phyloP scores from a whole-genome alignment of 176 grass and related monocot genomes.

The Cenchrus americanus region DNA sequence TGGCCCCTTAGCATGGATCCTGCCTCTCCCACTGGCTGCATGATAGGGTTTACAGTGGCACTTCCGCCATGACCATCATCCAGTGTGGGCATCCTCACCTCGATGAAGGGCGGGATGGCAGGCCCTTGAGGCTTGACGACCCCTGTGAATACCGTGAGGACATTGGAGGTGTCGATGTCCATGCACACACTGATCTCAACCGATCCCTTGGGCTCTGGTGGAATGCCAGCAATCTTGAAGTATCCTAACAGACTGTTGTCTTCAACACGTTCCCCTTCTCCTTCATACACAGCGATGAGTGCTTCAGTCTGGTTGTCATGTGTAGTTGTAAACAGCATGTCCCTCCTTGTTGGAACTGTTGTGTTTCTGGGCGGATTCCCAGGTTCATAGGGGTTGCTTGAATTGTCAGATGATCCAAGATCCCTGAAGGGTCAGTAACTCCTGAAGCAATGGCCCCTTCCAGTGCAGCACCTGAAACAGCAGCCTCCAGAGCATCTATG shows the following conservation, averaged over 20 bases:
- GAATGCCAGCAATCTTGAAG: slow-evolving; percentile 71
- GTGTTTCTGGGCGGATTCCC: slow-evolving; percentile 70
- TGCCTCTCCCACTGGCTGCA: too few relatives aligned
- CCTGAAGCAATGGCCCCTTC: slow-evolving; percentile 75
- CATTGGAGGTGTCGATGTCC: slow-evolving; percentile 65
- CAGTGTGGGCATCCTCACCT: slow-evolving; percentile 71
- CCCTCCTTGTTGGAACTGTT: slow-evolving; percentile 59
- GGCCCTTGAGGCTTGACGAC: slow-evolving; percentile 35
- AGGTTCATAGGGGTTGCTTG: slow-evolving; percentile 66
- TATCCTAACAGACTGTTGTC: slow-evolving; percentile 68
- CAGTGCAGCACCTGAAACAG: slow-evolving; percentile 66
- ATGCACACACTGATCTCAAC: slow-evolving; percentile 69
- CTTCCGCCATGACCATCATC: slow-evolving; percentile 63
- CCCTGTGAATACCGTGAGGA: slow-evolving; percentile 58
- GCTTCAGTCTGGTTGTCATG: slow-evolving; percentile 62
- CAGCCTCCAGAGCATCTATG: slow-evolving; percentile 61
- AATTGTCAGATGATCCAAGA: slow-evolving; percentile 63
- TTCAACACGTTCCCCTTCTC: slow-evolving; percentile 47
- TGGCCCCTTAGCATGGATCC: too few relatives aligned
- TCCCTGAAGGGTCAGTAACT: slow-evolving; percentile 54
- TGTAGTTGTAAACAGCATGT: slow-evolving; percentile 58
- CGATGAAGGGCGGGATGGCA: slow-evolving; percentile 50
- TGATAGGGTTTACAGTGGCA: too few relatives aligned
- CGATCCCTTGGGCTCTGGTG: slow-evolving; percentile 43
- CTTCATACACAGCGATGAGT: slow-evolving; percentile 67